Evolutionary conservation across 2,329 filamentous ascomycete genomes (phyloP), one percentile per base, ranked within the genome.

Genomic region (Ramularia endophylla): DNA sequence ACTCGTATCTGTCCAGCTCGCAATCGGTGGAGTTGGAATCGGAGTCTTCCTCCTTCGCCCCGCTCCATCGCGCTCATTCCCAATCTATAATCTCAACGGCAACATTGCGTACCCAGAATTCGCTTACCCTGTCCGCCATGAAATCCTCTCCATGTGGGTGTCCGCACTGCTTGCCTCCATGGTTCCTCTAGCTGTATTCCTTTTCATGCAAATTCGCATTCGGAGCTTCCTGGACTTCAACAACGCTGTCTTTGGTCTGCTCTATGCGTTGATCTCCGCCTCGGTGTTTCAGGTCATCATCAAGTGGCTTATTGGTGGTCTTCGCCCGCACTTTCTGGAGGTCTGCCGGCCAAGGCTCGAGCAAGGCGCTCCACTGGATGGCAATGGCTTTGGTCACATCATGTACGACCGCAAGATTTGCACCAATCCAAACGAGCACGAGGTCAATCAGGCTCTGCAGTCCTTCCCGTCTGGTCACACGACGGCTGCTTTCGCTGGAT

Each of bases 231-330:
- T 65, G 65, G 66, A 69, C 44, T 67, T 78, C 55, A 86, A 86
- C 68, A 87, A 87, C 58, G 82, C 75, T 32, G 61, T 80, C 36
- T 71, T 85, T 35, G 83, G 83, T 11, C 73, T 87, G 0, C 64
- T 86, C 0, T 87, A 87, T 68, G 71, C 77, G 1, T 72, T 86
- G 48, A 83, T 86, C 63, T 70, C 73, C 5, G 80, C 80, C 3
- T 79, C 81, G n/a, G 77, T 87, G 36, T 85, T 87, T 66, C 83
- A 87, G 56, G 82, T 87, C 51, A 81, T 86, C 56, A 55, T 87
- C 59, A 87, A 87, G 64, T 82, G 76, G 74, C 73, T 87, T 30
- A 85, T 87, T 48, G 83, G 83, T 11, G 83, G 82, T 11, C 66
- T 83, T 15, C 74, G 81, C n/a, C 83, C 83, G 1, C 79, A 85